phyloP scores from a whole-genome alignment of 2,329 filamentous ascomycete genomes.

The Cladosporium sp. region DNA sequence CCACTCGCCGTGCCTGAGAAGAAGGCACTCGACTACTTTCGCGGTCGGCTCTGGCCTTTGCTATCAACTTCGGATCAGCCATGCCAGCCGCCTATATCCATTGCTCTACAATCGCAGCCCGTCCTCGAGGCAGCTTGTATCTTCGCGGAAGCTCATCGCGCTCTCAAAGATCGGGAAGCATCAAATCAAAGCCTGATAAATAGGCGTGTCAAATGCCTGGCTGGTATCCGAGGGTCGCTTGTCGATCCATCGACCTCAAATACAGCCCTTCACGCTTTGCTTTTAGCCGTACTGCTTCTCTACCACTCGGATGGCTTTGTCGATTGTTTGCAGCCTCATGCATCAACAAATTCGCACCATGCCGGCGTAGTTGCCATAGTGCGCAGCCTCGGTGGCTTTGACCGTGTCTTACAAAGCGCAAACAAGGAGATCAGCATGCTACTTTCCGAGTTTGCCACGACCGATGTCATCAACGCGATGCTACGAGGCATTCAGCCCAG shows the following conservation, averaged over 20 bases:
- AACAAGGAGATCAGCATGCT: conserved; percentile 6
- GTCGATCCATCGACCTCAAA: not conserved
- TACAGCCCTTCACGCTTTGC: conserved; percentile 6
- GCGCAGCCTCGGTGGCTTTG: conserved; percentile 5
- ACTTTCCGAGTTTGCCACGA: conserved; percentile 9
- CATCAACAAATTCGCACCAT: conserved; percentile 8
- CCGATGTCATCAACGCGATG: conserved; percentile 7
- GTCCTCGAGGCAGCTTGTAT: conserved; percentile 10
- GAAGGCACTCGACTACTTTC: conserved; percentile 12
- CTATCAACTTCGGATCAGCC: conserved; percentile 11
- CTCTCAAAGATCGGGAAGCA: conserved; percentile 5
- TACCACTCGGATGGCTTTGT: conserved; percentile 13
- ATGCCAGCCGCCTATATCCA: conserved; percentile 11
- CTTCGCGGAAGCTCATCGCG: conserved; percentile 10
- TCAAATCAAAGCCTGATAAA: conserved; percentile 11
- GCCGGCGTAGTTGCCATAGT: conserved; percentile 10
- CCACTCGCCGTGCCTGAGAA: conserved; percentile 9
- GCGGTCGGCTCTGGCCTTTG: conserved; percentile 6
- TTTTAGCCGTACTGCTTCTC: conserved; percentile 8
- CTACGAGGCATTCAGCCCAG: not conserved
- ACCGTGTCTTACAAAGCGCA: not conserved
- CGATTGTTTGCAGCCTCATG: conserved; percentile 8
- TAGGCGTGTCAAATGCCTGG: conserved; percentile 6
- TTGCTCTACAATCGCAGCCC: conserved; percentile 6
- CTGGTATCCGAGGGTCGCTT: conserved; percentile 2